Evolutionary conservation across 768 basidiomycete species (phyloP), one percentile per base, ranked within the genome.

Genomic region (Leccinum boreale): DNA sequence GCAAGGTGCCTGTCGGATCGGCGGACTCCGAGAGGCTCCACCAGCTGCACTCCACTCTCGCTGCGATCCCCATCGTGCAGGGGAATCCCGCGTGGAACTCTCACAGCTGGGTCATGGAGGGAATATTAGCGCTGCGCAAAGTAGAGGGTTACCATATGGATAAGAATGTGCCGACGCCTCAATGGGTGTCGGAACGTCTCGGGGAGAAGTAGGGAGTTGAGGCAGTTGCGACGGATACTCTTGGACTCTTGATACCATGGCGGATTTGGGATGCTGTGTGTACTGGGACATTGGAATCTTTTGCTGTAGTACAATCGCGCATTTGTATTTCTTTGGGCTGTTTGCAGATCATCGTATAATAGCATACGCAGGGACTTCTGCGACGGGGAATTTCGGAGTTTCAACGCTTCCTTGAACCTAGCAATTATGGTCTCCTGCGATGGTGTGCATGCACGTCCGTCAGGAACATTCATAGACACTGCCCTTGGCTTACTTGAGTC

Each of bases 91-190:
- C 62, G 21, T 72, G 71, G 72, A 62, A 57, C 48, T 64, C 67
- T 29, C 71, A 58, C 50, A 64, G 61, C 15, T 72, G 71, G 71
- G 71, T 69, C 57, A 69, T 71, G 64, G 72, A 72, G 33, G 72
- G 69, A 36, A 54, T 74, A 59, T 48, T 46, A 2, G 71, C 67
- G 28, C 55, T 72, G 45, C 65, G 67, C 39, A 70, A 60, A 53
- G 36, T 60, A 31, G 71, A 74, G 11, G 71, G 67, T 48, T 72
- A 61, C 39, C 61, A 61, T 14, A 50, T 72, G 8, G 70, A 72
- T 49, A 73, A 72, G 50, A 61, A 70, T 46, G 69, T 70, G 33
- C 64, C 72, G 33, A 65, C 72, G 12, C 15, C 45, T 3, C 67
- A 67, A 26, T 72, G 67, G 72, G 61, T 72, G 49, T 65, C 60